Evolutionary conservation across 306 rosid genomes (phyloP).

Genomic region (Glycyrrhiza uralensis): DNA sequence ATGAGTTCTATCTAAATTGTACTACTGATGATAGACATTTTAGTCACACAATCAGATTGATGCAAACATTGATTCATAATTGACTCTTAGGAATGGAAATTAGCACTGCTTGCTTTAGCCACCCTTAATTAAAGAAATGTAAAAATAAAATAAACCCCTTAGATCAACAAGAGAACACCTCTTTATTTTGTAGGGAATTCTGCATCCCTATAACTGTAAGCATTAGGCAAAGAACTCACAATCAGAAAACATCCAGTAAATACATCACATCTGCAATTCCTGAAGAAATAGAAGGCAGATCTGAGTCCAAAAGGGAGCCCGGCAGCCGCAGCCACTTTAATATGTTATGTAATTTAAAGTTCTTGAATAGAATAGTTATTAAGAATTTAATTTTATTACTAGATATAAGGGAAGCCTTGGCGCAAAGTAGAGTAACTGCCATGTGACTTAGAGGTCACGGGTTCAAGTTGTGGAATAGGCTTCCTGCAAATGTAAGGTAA

Average conservation of each 20-base stretch:
- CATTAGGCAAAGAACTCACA: background rate
- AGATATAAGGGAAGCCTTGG: too few species aligned
- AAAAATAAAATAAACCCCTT: background rate
- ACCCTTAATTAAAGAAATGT: background rate
- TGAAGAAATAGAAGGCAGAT: background rate
- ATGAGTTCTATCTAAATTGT: slow-evolving; percentile 20
- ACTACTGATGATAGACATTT: slow-evolving; percentile 8
- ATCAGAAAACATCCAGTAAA: background rate
- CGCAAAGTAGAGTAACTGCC: too few species aligned
- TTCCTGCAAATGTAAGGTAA: too few species aligned
- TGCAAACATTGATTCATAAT: background rate
- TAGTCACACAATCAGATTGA: background rate
- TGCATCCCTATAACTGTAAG: background rate
- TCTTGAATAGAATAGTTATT: background rate
- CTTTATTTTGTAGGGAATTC: background rate
- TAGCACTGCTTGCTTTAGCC: background rate
- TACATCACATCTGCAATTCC: background rate
- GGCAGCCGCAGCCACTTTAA: background rate
- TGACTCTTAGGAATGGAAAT: background rate
- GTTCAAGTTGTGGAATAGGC: too few species aligned
- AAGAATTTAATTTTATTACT: background rate
- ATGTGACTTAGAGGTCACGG: too few species aligned
- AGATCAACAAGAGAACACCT: slow-evolving; percentile 13
- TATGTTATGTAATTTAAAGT: background rate
- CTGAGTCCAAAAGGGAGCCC: background rate